Evolutionary conservation across 768 basidiomycete genomes (phyloP), one percentile per base, ranked within the genome.

Genomic region (Suillus hirtellus): DNA sequence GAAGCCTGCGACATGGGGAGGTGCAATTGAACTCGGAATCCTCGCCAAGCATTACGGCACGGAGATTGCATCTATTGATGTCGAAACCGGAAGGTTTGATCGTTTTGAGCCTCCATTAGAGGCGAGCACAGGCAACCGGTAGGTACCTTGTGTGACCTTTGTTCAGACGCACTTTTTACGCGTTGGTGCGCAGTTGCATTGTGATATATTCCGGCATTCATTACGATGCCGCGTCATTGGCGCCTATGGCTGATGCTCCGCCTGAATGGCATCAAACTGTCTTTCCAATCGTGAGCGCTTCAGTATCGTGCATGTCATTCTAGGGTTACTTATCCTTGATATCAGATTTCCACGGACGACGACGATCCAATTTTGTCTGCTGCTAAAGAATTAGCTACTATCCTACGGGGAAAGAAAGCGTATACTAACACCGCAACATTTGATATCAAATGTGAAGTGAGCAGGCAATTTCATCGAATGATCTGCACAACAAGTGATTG

Each of bases 181-280:
- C 27, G 34, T 61, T 68, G 60, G 50, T 31, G 60, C 27, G 73
- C 73, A 82, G 89, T 21, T 89, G 87, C 63, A 74, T 97, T 15
- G 71, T 98, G n/a, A 81, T 98, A 4, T 99, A 99, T 77, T 94
- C 92, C 0, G 96, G 96, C 3, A 97, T 98, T 53, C 96, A 99
- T 74, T 99, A 99, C 75, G 96, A 99, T 74, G 93, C 93, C 10
- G 86, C 90, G 6, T 89, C 92, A 0, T 78, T 96, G 46, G 87
- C 96, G 17, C 97, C 94, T 0, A 81, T 85, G 75, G 78, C 80
- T 10, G 87, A 88, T 53, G 92, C 90, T 2, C 92, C 93, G 0
- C 71, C 79, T 34, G 95, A 92, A 63, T 99, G 96, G 84, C 96
- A 98, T 76, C 90, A 94, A 70, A 94, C 91, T 2, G 72, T 92